Conservation (phyloP, 2,329 filamentous ascomycete genomes). For the Fusarium napiforme region DNA sequence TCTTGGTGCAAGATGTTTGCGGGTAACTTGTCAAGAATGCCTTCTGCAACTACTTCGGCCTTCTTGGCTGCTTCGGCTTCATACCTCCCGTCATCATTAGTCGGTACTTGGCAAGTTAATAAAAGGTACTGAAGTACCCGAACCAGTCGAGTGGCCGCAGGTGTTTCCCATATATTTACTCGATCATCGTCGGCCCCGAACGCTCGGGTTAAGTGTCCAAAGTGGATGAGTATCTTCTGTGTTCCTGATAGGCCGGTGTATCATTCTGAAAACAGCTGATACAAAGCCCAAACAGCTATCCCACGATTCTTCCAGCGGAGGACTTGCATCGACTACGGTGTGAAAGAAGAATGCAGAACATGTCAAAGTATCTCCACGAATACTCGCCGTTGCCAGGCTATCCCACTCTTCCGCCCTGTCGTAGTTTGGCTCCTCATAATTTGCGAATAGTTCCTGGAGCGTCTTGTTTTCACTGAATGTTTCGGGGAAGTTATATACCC, state of each 20-base stretch:
- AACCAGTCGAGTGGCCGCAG: neutral
- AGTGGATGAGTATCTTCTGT: neutral
- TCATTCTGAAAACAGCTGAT: neutral
- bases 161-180: neutral
- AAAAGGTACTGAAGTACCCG: neutral
- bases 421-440: neutral
- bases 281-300: neutral
- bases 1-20: neutral
- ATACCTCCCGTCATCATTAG: accelerated
- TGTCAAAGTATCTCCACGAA: neutral
- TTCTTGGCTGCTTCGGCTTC: neutral
- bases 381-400: neutral
- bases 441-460: neutral
- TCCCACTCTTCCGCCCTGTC: neutral
- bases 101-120: accelerated
- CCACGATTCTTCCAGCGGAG: neutral
- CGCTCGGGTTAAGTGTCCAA: neutral
- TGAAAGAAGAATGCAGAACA: neutral
- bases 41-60: neutral
- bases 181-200: neutral
- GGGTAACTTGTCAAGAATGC: neutral
- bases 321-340: neutral
- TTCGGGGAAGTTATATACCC: neutral
- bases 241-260: accelerated
- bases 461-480: accelerated